These are phyloP conservation scores for Saccharata proteae DNA, from an alignment of 2,329 filamentous ascomycete species.

Conservation along the genomic window DNA sequence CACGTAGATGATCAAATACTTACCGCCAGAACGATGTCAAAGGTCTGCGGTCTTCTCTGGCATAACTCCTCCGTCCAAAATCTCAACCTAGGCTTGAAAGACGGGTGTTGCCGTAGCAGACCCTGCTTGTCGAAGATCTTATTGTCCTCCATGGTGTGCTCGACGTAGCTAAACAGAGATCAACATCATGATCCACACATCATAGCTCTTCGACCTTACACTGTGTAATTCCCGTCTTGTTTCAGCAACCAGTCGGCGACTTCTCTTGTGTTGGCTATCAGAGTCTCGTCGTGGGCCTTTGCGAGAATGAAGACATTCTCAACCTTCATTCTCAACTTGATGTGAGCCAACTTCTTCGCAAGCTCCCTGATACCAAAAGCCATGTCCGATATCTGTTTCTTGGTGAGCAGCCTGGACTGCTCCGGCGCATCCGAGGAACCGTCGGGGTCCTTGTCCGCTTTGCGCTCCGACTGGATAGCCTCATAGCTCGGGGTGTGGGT, in stretches of 20 bases:
- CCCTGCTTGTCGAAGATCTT: slow-evolving; percentile 61
- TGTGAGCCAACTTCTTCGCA: slow-evolving; percentile 71
- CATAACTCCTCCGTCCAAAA: slow-evolving; percentile 82
- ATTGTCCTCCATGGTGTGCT: slow-evolving; percentile 60
- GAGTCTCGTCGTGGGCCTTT: slow-evolving; percentile 75
- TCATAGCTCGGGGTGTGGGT: slow-evolving; percentile 18
- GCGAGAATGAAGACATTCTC: slow-evolving; percentile 77
- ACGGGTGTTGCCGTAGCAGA: slow-evolving; percentile 50
- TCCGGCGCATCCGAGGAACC: slow-evolving; percentile 25
- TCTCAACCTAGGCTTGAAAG: slow-evolving; percentile 48
- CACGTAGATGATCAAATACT: slow-evolving; percentile 12
- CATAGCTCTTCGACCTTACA: slow-evolving; percentile 38
- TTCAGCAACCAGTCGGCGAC: slow-evolving; percentile 71
- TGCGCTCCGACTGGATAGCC: slow-evolving; percentile 21
- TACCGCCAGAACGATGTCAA: slow-evolving; percentile 82
- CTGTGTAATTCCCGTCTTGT: slow-evolving; percentile 57
- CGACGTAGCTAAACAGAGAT: slow-evolving; percentile 43
- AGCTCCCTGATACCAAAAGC: slow-evolving; percentile 88
- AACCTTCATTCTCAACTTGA: slow-evolving; percentile 71
- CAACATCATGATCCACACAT: not conserved
- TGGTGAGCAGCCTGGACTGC: slow-evolving; percentile 71
- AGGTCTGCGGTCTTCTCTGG: slow-evolving; percentile 64
- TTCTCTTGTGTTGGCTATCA: slow-evolving; percentile 67
- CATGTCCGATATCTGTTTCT: slow-evolving; percentile 93
- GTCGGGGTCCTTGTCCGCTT: slow-evolving; percentile 31